Conservation (phyloP, 2,329 filamentous ascomycete species). For the Colletotrichum graminicola region DNA sequence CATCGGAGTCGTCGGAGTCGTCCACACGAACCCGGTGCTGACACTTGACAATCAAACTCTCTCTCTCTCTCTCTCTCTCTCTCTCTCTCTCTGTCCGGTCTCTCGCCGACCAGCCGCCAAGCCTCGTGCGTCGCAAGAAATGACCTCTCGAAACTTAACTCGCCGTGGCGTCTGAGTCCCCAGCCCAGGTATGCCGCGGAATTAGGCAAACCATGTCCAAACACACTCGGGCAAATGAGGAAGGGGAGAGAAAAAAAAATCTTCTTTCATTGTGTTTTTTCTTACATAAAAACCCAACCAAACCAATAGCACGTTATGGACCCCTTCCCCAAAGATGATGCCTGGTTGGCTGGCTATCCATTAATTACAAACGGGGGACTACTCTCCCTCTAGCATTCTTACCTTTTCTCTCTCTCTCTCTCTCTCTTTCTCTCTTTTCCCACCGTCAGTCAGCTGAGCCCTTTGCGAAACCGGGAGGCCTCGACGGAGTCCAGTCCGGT, state of each 20-base stretch:
- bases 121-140: no score
- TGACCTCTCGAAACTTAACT: neutral
- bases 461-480: neutral
- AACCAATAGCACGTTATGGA: neutral
- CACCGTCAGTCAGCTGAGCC: neutral
- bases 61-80: no score
- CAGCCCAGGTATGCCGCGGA: no score
- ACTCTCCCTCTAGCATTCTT: no score
- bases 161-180: neutral
- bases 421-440: neutral
- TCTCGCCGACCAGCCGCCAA: no score
- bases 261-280: neutral
- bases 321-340: neutral
- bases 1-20: no score
- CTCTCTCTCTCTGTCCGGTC: no score
- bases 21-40: no score
- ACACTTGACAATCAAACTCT: no score
- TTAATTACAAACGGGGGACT: neutral
- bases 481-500: neutral
- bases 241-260: no score
- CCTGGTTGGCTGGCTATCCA: neutral
- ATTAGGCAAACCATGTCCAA: neutral
- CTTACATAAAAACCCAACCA: neutral
- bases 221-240: neutral
- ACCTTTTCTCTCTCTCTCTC: neutral